Percentiles rank a stretch among this genome's conserved stretches.
Evolutionary conservation across 208 protist genomes (phyloP).

Genomic region (Novymonas esmeraldas): DNA sequence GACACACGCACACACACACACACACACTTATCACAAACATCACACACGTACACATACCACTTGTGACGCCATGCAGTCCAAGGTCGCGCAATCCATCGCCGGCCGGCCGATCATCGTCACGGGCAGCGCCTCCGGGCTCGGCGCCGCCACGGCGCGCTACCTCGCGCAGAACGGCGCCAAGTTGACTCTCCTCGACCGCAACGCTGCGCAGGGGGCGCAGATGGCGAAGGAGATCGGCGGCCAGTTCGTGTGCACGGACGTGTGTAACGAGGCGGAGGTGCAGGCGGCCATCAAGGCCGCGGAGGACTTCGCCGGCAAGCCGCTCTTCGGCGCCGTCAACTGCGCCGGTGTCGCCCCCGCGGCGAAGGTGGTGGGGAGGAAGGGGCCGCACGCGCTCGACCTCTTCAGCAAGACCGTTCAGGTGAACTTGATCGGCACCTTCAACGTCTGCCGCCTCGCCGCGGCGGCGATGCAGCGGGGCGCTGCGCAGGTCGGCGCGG

Average conservation of each 20-base stretch:
- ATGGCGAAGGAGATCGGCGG: conserved; percentile 38
- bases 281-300: conserved; percentile 47
- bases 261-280: conserved; percentile 56
- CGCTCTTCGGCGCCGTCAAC: conserved; percentile 74
- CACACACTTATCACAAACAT: not conserved
- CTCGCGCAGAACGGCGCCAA: conserved; percentile 43
- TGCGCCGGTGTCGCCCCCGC: conserved; percentile 66
- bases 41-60: no score
- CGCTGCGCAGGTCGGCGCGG: conserved; percentile 13
- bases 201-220: conserved; percentile 33
- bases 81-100: conserved; percentile 29
- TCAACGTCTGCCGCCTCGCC: conserved; percentile 71
- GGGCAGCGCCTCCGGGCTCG: conserved; percentile 50
- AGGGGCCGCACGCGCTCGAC: conserved; percentile 49
- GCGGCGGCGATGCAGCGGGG: conserved; percentile 54
- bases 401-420: conserved; percentile 58
- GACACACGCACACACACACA: not conserved
- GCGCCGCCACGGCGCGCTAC: conserved; percentile 40
- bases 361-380: conserved; percentile 36
- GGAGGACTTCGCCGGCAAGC: conserved; percentile 44
- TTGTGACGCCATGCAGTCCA: conserved; percentile 4
- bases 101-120: conserved; percentile 50
- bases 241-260: conserved; percentile 40
- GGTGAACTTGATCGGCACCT: conserved; percentile 82
- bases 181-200: conserved; percentile 53